These are phyloP conservation scores for Vigna radiata DNA, from an alignment of 306 rosid genomes.

Conservation along the genomic window DNA sequence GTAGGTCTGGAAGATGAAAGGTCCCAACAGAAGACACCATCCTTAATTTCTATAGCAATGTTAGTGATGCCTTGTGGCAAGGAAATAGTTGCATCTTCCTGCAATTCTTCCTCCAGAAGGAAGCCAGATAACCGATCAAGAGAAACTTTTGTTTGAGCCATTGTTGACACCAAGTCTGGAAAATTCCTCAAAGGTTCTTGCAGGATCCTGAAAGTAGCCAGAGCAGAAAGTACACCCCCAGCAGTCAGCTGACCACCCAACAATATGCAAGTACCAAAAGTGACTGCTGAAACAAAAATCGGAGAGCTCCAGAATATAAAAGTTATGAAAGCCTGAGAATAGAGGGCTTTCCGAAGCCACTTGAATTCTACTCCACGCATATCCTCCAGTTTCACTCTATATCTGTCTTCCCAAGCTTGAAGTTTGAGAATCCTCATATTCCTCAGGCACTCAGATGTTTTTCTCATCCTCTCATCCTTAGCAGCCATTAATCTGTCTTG, in stretches of 20 bases:
- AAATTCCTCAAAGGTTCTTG: conserved; percentile 99
- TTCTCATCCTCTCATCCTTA: conserved; percentile 98
- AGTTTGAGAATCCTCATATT: conserved; percentile 97
- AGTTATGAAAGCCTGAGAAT: conserved; percentile 97
- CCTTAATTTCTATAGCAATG: conserved; percentile 79
- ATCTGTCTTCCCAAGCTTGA: conserved; percentile 99
- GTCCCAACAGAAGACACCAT: conserved; percentile 87
- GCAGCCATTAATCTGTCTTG: conserved; percentile 98
- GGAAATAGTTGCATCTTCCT: conserved; percentile 82
- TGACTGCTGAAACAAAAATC: conserved; percentile 94
- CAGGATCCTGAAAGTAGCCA: conserved; percentile 98
- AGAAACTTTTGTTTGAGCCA: conserved; percentile 99
- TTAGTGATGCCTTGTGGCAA: conserved; percentile 78
- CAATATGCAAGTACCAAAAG: conserved; percentile 85
- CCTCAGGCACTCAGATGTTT: conserved; percentile 93
- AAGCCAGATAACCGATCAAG: conserved; percentile 91
- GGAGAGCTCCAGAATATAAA: conserved; percentile 99
- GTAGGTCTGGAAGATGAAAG: conserved; percentile 81
- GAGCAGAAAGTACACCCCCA: conserved; percentile 97
- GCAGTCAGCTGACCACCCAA: conserved; percentile 89
- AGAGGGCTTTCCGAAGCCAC: conserved; percentile 94
- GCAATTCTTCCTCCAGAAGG: conserved; percentile 94
- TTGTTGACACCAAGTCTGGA: conserved; percentile 96
- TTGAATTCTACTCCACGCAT: conserved; percentile 95
- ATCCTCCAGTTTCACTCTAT: conserved; percentile 76